Evolutionary conservation across 805 yeast species (phyloP), one percentile per base, ranked within the genome.

Genomic region (Teunomyces tritomae): DNA sequence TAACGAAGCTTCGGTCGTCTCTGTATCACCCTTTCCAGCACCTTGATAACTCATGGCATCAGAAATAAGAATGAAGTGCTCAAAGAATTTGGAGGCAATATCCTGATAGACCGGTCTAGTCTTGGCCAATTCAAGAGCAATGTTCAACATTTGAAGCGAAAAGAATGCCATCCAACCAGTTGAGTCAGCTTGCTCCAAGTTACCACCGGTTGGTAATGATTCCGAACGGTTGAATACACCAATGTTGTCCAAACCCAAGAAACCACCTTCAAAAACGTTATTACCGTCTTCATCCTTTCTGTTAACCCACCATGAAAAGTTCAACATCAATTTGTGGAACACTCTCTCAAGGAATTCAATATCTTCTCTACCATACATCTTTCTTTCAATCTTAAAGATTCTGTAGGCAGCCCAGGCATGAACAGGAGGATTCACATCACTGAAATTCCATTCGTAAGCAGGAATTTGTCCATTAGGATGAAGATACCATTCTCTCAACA

Each of bases 161-260:
- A 85, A 90, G 71, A 92, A 90, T 0, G 96, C 97, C 94, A 90
- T 88, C 97, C 97, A 90, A 27, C 97, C 97, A 8, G 97, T 91
- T 11, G 96, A 87, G 68, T 90, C 97, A 0, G 97, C 96, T 67
- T 90, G 97, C 62, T 89, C 95, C 53, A 90, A 76, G 32, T 77
- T 80, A 43, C 96, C 96, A 34, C 96, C 96, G 1, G 95, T 88
- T 34, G 97, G 97, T 57, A 88, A 73, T 1, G 95, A 94, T 71
- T 90, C 97, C 5, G 96, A 87, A 64, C 97, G 79, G 67, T 90
- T 90, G 72, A 90, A 90, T 51, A 90, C 77, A 55, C 97, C 96
- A 67, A 90, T 90, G 67, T 90, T 90, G 70, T 90, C 97, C 49
- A 90, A 74, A 6, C 97, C 97, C 49, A 90, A 75, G 67, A 90